Evolutionary conservation across 1,284 basidiomycete species (phyloP), one percentile per base, ranked within the genome.

Genomic region (Cystobasidium pallidum): DNA sequence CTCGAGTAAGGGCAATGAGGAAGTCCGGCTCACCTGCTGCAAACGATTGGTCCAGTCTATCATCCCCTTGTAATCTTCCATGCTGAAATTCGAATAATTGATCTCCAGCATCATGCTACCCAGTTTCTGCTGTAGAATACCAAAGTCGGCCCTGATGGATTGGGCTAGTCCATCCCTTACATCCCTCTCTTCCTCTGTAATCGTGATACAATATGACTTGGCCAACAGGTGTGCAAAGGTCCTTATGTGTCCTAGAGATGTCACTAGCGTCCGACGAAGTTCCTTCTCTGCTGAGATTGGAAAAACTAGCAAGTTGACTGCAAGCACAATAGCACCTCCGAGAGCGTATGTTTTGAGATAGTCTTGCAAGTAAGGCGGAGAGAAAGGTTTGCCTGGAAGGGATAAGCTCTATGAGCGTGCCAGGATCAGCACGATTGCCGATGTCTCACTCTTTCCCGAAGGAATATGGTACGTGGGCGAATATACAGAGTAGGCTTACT

Each of bases 201-300:
- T 76, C 15, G 78, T 79, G 59, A 81, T 66, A 3, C 76, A 73
- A 70, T 82, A 82, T 0, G 79, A 79, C 74, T 80, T 81, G 39
- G 78, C 76, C 19, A 81, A 73, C 15, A 81, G 74, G 32, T 67
- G 68, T 24, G 73, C 72, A 61, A 81, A 80, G 11, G 78, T 80
- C 34, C 76, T 75, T 45, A 80, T 75, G 63, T 82, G 80, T 32
- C 81, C 79, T 24, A 82, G 73, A 17, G 80, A 79, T 34, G 73
- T 57, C 39, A 80, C 80, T 19, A 82, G 76, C 3, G 79, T 79
- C 52, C 75, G 71, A 15, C 81, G 78, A 2, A 82, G 75, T 72
- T 82, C 81, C 49, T 76, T 77, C 73, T 82, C 81, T 15, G 78
- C 75, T 3, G 80, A 77, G 17, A 74, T 75, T 0, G 81, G 81